Conservation (phyloP, 2,329 filamentous ascomycete genomes). For the Onygena corvina region DNA sequence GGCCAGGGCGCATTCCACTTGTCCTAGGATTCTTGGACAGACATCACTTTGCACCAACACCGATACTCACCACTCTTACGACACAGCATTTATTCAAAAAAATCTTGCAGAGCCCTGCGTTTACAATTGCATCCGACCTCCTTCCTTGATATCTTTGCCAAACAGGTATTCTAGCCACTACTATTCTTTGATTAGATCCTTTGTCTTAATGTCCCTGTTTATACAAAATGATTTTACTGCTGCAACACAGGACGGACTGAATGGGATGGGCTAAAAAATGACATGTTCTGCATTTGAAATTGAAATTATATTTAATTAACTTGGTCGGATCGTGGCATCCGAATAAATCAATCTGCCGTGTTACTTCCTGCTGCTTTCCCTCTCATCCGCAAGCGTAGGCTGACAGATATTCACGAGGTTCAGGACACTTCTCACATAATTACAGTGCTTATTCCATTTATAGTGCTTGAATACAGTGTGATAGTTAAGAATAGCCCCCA, state of each 20-base stretch:
- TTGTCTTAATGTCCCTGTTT: background rate
- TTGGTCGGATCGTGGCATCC: background rate
- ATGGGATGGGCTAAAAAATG: background rate
- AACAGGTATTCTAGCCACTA: background rate
- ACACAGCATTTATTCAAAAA: no score
- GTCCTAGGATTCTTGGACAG: slow-evolving; percentile 35
- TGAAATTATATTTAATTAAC: slow-evolving; percentile 1
- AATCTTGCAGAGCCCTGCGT: no score
- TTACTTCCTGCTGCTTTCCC: background rate
- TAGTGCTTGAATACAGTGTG: no score
- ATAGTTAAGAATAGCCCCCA: no score
- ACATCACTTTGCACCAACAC: background rate
- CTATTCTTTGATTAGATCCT: background rate
- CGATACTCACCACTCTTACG: background rate
- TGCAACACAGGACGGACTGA: background rate
- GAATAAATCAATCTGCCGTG: background rate
- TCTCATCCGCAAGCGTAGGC: background rate
- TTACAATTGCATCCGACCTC: no score
- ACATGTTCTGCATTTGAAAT: slow-evolving; percentile 6
- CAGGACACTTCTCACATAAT: background rate
- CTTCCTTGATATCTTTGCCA: background rate
- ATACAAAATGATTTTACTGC: background rate
- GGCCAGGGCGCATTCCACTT: slow-evolving; percentile 97
- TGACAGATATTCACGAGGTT: background rate
- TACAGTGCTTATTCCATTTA: no score